These are phyloP conservation scores for Tulasnella sp. DNA, from an alignment of 768 basidiomycete genomes.

Conservation along the genomic window DNA sequence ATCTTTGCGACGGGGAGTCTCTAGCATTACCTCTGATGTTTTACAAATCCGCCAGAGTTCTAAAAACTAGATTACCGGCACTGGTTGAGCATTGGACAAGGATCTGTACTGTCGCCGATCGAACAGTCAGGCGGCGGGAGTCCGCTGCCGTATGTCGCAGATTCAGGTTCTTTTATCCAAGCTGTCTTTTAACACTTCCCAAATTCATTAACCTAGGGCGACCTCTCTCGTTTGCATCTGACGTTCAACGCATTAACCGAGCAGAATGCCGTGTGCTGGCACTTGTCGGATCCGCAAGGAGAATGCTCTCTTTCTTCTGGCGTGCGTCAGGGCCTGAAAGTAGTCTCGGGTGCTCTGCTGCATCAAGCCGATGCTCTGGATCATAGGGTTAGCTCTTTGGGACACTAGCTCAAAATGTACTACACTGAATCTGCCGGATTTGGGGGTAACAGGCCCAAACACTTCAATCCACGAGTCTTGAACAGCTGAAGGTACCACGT, in stretches of 20 bases:
- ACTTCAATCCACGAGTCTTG: conserved; percentile 57
- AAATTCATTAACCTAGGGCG: conserved; percentile 73
- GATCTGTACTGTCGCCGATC: conserved; percentile 76
- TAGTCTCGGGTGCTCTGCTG: conserved; percentile 56
- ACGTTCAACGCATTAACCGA: conserved; percentile 68
- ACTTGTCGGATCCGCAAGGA: conserved; percentile 38
- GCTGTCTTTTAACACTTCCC: not conserved
- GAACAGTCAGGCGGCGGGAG: conserved; percentile 80
- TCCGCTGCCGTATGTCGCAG: conserved; percentile 68
- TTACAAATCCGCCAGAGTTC: conserved; percentile 36
- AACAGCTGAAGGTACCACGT: conserved; percentile 57
- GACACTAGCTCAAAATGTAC: not conserved
- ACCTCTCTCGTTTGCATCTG: conserved; percentile 72
- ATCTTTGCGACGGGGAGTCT: too few relatives aligned
- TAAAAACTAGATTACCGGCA: conserved; percentile 62
- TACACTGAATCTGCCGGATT: too few relatives aligned
- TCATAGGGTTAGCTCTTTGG: conserved; percentile 46
- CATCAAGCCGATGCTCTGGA: conserved; percentile 66
- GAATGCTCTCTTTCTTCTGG: conserved; percentile 72
- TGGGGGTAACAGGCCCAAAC: conserved; percentile 41
- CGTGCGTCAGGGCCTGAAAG: conserved; percentile 56
- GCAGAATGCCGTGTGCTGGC: conserved; percentile 71
- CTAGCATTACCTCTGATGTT: not conserved
- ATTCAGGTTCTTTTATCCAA: conserved; percentile 20
- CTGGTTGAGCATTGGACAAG: conserved; percentile 89